phyloP scores from a whole-genome alignment of 1,284 basidiomycete species.

The Irpex rosettiformis region DNA sequence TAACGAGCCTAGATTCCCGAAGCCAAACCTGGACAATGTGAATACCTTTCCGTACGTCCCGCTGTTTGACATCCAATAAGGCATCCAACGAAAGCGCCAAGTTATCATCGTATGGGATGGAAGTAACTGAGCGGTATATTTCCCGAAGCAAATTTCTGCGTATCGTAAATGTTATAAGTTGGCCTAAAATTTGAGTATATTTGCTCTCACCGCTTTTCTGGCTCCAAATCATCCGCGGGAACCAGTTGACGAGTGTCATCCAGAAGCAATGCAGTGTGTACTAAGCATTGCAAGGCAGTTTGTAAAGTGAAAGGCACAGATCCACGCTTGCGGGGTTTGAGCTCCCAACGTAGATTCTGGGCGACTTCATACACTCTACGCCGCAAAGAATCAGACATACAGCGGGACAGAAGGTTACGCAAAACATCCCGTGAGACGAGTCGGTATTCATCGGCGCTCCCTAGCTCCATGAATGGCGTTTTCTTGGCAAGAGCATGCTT shows the following conservation, averaged over 20 bases:
- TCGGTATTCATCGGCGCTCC: not conserved
- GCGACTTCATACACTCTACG: not conserved
- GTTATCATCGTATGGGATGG: not conserved
- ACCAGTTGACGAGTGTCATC: not conserved
- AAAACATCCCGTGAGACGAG: not conserved
- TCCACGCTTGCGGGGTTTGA: not conserved
- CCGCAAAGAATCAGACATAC: not conserved
- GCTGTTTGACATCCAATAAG: not conserved
- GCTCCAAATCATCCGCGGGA: not conserved
- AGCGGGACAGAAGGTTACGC: not conserved
- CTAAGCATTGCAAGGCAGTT: not conserved
- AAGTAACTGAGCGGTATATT: not conserved
- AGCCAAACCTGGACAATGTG: not conserved
- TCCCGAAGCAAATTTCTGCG: not conserved
- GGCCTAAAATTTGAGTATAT: not conserved
- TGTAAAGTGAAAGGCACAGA: not conserved
- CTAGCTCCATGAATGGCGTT: not conserved
- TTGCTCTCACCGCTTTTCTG: not conserved
- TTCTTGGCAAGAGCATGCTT: not conserved
- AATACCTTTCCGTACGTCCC: not conserved
- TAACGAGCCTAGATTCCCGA: not conserved
- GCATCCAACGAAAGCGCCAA: not conserved
- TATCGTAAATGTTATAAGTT: not conserved
- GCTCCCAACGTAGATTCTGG: not conserved
- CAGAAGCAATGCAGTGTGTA: not conserved